Conservation (phyloP, 176 grass and related monocot species). For the Thalia dealbata region DNA sequence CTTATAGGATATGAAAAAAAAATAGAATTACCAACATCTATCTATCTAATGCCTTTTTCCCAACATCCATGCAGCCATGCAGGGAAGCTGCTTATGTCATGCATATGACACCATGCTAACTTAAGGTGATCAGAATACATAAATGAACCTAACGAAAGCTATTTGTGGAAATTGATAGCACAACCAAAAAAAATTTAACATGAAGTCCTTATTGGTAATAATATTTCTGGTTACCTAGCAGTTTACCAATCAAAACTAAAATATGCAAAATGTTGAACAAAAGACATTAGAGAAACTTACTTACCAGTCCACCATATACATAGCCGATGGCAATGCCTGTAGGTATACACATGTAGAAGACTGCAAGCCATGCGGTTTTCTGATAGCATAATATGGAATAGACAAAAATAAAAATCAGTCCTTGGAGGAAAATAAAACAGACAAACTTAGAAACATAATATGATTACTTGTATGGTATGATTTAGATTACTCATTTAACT, state of each 20-base stretch:
- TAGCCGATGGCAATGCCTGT: slow-evolving; percentile 92
- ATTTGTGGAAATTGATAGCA: too few species aligned
- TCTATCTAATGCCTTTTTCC: too few species aligned
- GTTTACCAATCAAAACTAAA: neutral
- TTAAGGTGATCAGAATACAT: too few species aligned
- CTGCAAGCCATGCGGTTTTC: slow-evolving; percentile 95
- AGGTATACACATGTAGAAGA: slow-evolving; percentile 99
- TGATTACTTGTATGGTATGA: neutral
- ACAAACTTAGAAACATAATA: neutral
- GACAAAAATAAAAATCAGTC: slow-evolving; percentile 25
- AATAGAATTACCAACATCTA: too few species aligned
- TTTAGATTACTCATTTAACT: too few species aligned
- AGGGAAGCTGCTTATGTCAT: too few species aligned
- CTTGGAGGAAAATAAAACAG: slow-evolving; percentile 14
- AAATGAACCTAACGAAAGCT: too few species aligned
- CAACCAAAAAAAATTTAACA: too few species aligned
- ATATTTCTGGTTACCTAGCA: neutral
- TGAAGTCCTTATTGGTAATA: neutral
- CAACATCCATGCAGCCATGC: too few species aligned
- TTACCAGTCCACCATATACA: slow-evolving; percentile 93
- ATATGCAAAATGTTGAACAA: neutral
- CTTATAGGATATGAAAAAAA: too few species aligned
- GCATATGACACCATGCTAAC: too few species aligned
- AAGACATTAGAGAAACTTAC: slow-evolving; percentile 36
- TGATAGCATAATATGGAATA: slow-evolving; percentile 35